These are phyloP conservation scores for Solanum neorickii DNA, from an alignment of 257 asterid genomes.

Conservation along the genomic window DNA sequence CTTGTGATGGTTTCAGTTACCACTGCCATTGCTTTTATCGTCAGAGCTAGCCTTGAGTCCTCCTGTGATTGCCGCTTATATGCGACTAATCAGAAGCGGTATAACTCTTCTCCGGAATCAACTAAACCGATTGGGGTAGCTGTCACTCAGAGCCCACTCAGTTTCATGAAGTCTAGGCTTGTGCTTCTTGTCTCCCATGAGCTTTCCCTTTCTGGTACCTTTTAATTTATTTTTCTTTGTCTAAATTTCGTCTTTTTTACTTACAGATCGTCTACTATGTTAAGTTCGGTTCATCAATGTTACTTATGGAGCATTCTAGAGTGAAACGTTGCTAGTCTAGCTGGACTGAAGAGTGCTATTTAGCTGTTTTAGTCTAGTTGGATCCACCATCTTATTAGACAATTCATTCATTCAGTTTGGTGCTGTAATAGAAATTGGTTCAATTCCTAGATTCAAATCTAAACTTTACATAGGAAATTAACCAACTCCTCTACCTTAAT, in stretches of 20 bases:
- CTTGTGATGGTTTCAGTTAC: constrained; percentile 12
- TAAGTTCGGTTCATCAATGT: background rate
- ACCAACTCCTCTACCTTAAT: background rate
- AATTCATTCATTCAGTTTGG: background rate
- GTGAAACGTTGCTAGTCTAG: background rate
- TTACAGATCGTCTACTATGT: background rate
- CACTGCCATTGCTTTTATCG: constrained; percentile 11
- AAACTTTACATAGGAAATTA: no score
- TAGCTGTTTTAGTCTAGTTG: background rate
- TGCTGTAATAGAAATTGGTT: background rate
- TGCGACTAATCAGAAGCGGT: background rate
- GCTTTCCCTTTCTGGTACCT: constrained; percentile 68
- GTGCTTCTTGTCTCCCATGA: constrained; percentile 70
- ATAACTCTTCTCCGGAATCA: background rate
- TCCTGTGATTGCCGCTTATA: constrained; percentile 14
- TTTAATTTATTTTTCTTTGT: background rate
- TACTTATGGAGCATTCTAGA: background rate
- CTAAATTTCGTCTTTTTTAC: background rate
- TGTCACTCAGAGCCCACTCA: constrained; percentile 15
- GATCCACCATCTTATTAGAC: background rate
- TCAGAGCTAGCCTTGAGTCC: constrained; percentile 9
- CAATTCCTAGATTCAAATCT: background rate
- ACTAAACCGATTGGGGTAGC: background rate
- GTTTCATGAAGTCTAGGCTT: constrained; percentile 49
- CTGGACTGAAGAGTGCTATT: background rate